phyloP scores from a whole-genome alignment of 495 filamentous ascomycete genomes.

The Neurospora tetraspora region DNA sequence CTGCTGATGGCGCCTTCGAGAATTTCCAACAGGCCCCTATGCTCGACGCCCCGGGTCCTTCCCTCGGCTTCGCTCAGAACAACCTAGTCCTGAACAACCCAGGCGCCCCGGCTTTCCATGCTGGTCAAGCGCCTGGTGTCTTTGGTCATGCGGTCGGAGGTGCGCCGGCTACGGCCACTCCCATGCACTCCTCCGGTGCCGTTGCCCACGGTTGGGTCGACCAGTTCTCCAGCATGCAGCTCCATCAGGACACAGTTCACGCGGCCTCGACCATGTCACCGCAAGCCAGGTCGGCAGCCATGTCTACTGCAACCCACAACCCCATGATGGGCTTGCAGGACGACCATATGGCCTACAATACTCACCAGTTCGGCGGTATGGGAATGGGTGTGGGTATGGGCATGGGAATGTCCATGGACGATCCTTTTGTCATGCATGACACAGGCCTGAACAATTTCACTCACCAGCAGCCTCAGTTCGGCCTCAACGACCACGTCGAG shows the following conservation, averaged over 20 bases:
- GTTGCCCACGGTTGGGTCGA: constrained; percentile 15
- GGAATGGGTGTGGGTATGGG: not conserved
- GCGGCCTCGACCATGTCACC: not conserved
- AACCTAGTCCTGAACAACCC: constrained; percentile 2
- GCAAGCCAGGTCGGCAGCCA: constrained; percentile 1
- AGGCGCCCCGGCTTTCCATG: not conserved
- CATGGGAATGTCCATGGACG: not conserved
- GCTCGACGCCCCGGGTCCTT: not conserved
- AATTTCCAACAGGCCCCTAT: constrained; percentile 12
- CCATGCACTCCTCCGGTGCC: constrained; percentile 2
- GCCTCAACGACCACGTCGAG: not conserved
- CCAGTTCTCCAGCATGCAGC: constrained; percentile 19
- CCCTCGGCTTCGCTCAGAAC: not conserved
- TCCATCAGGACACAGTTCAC: constrained; percentile 1
- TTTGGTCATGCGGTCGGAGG: not conserved
- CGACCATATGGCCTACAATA: not conserved
- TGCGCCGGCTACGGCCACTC: not conserved
- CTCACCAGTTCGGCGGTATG: not conserved
- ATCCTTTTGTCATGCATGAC: not conserved
- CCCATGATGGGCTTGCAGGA: constrained; percentile 2
- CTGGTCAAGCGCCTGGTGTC: not conserved
- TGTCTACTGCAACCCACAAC: constrained; percentile 1
- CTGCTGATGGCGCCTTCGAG: constrained; percentile 12
- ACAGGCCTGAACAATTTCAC: not conserved
- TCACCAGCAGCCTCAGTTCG: not conserved